phyloP scores from a whole-genome alignment of 371 early-diverging fungal genomes.

The Rhizopus microsporus region DNA sequence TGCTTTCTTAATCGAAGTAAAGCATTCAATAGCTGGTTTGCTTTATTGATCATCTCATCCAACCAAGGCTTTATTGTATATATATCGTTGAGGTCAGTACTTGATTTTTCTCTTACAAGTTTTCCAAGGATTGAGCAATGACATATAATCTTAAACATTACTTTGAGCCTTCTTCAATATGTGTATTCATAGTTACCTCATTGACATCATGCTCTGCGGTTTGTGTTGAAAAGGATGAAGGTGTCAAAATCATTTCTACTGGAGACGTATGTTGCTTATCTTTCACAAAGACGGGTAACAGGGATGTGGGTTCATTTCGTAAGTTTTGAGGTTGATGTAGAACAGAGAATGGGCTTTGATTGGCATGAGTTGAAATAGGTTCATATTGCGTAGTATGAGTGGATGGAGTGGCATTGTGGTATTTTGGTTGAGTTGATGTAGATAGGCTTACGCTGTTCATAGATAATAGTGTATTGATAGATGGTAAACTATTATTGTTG shows the following conservation, averaged over 20 bases:
- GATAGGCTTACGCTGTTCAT: too few species aligned
- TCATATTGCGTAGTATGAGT: too few species aligned
- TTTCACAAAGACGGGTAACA: too few species aligned
- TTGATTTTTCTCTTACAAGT: not conserved
- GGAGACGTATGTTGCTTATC: too few species aligned
- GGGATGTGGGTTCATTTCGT: too few species aligned
- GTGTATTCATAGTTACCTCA: not conserved
- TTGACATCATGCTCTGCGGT: not conserved
- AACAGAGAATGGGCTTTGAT: too few species aligned
- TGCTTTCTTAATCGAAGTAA: constrained; percentile 45
- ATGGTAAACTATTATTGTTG: not conserved
- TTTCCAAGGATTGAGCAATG: not conserved
- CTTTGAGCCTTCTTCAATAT: not conserved
- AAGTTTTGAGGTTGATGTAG: too few species aligned
- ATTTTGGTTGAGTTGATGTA: too few species aligned
- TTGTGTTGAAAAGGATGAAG: too few species aligned
- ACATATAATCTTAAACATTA: not conserved
- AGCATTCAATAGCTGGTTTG: constrained; percentile 47
- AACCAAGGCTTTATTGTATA: constrained; percentile 31
- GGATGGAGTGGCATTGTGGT: too few species aligned
- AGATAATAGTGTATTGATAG: not conserved
- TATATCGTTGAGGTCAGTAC: not conserved
- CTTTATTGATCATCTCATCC: constrained; percentile 47
- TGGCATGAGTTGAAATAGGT: too few species aligned
- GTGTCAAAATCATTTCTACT: too few species aligned